phyloP scores from a whole-genome alignment of 2,329 filamentous ascomycete species.

The Pseudofabraea citricarpa region DNA sequence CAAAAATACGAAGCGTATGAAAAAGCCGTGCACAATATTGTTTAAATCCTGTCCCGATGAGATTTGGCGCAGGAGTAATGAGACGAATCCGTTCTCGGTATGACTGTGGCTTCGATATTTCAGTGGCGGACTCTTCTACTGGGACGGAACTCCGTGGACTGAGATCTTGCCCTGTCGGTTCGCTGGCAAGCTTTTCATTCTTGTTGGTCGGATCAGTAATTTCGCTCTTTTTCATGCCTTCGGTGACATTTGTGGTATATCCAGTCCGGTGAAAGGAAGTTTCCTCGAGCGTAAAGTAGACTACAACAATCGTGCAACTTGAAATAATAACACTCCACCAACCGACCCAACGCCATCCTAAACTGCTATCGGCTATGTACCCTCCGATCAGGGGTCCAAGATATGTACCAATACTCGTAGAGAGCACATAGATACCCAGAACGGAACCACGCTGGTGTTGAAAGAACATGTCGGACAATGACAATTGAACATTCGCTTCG shows the following conservation, averaged over 20 bases:
- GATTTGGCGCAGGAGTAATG: constrained; percentile 50
- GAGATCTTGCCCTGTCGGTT: constrained; percentile 9
- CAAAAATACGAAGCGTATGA: constrained; percentile 51
- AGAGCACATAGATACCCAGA: constrained; percentile 49
- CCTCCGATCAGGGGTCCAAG: constrained; percentile 48
- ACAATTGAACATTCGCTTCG: constrained; percentile 52
- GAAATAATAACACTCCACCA: constrained; percentile 46
- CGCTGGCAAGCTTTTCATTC: background rate
- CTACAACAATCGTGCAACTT: constrained; percentile 39
- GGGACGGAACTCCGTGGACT: background rate
- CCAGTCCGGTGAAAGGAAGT: constrained; percentile 42
- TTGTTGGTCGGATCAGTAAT: background rate
- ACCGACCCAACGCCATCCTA: constrained; percentile 52
- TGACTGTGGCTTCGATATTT: constrained; percentile 31
- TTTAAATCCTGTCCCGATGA: constrained; percentile 46
- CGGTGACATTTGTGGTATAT: constrained; percentile 26
- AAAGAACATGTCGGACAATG: constrained; percentile 52
- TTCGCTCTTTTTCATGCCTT: constrained; percentile 14
- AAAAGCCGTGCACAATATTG: constrained; percentile 49
- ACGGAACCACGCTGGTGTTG: constrained; percentile 51
- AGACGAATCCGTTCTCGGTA: constrained; percentile 51
- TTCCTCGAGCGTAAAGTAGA: constrained; percentile 49
- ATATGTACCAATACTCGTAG: constrained; percentile 52
- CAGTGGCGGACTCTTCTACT: constrained; percentile 1
- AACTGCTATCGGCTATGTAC: constrained; percentile 40